Percentiles rank a stretch among this genome's conserved stretches.
Conservation (phyloP, 2,329 filamentous ascomycete species). For the Delphinella strobiligena region DNA sequence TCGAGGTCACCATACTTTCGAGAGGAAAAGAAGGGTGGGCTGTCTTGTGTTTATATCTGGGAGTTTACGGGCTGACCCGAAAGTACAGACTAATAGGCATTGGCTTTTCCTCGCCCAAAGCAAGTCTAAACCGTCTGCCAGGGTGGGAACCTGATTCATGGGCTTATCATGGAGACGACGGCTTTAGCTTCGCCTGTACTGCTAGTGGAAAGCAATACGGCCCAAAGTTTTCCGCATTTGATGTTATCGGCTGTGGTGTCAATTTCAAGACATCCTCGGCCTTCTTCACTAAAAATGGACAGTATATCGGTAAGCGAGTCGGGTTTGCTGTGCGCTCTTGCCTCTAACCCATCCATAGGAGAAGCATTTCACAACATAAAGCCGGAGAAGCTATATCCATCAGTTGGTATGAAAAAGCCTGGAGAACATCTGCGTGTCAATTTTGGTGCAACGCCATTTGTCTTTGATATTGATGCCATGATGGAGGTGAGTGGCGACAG, state of each 20-base stretch:
- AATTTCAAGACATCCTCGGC: constrained; percentile 50
- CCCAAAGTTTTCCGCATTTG: constrained; percentile 45
- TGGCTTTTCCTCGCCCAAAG: constrained; percentile 49
- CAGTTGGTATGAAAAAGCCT: constrained; percentile 54
- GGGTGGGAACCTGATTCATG: constrained; percentile 56
- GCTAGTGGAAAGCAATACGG: constrained; percentile 47
- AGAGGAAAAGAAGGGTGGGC: constrained; percentile 56
- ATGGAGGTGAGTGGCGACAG: constrained; percentile 50
- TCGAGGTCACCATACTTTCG: constrained; percentile 57
- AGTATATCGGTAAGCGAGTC: constrained; percentile 44
- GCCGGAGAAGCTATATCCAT: constrained; percentile 50
- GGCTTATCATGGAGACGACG: constrained; percentile 57
- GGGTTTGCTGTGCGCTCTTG: too few species aligned
- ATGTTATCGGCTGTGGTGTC: constrained; percentile 53
- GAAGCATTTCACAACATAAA: constrained; percentile 57
- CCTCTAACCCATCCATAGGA: constrained; percentile 37
- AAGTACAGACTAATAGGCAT: constrained; percentile 38
- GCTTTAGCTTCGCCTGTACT: constrained; percentile 48
- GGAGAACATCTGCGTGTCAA: constrained; percentile 48
- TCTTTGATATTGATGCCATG: constrained; percentile 82
- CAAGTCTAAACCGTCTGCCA: constrained; percentile 47
- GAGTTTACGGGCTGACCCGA: constrained; percentile 9
- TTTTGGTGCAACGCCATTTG: constrained; percentile 62
- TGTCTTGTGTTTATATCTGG: not conserved
- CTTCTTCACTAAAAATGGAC: constrained; percentile 56